A percentile compares a stretch with the other conserved stretches of the same genome.
Conservation (phyloP, 495 filamentous ascomycete genomes). For the Penicillium simplicissimum region DNA sequence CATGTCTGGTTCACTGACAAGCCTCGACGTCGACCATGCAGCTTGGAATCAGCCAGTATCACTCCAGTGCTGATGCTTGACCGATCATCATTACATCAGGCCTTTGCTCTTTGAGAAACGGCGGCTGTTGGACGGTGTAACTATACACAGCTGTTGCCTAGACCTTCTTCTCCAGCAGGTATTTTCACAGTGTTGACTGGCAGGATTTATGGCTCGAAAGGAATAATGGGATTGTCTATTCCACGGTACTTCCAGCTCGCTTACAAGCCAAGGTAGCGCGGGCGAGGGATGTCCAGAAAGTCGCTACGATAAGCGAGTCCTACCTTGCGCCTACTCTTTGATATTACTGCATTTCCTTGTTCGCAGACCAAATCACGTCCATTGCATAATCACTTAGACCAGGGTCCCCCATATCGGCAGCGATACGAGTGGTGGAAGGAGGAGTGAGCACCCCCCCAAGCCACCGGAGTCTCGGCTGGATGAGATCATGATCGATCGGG, state of each 20-base stretch:
- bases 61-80: neutral
- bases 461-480: constrained; percentile 23
- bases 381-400: constrained; percentile 6
- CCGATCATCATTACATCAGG: constrained; percentile 33
- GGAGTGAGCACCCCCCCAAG: constrained; percentile 6
- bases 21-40: constrained; percentile 12
- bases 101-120: neutral
- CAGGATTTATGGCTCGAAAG: neutral
- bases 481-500: constrained; percentile 34
- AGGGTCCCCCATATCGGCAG: constrained; percentile 9
- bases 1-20: constrained; percentile 9
- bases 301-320: neutral
- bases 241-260: neutral
- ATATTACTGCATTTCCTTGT: neutral
- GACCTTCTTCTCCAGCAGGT: neutral
- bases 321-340: neutral
- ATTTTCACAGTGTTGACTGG: neutral
- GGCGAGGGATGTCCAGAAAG: neutral
- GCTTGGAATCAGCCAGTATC: neutral
- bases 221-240: neutral
- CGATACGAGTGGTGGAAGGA: constrained; percentile 4
- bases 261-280: neutral
- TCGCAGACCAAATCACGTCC: neutral
- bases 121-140: constrained; percentile 17
- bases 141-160: neutral